A percentile compares a stretch with the other conserved stretches of the same genome.
These are phyloP conservation scores for Apocynum venetum DNA, from an alignment of 257 asterid genomes.

Conservation along the genomic window DNA sequence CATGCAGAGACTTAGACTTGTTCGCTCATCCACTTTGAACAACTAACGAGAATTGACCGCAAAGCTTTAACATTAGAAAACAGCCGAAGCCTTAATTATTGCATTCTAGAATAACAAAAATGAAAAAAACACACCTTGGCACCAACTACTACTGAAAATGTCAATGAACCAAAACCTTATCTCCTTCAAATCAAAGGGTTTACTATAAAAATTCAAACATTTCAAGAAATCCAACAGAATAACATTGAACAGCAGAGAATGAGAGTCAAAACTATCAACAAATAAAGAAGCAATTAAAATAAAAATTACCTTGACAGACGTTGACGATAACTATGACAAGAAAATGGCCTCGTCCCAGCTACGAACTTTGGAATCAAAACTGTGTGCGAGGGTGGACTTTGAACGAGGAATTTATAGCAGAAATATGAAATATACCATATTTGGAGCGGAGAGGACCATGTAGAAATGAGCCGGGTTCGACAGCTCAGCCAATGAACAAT, in stretches of 20 bases:
- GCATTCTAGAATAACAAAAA: background rate
- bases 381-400: background rate
- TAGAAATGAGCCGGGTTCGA: background rate
- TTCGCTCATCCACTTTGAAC: constrained; percentile 3
- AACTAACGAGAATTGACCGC: constrained; percentile 8
- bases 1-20: background rate
- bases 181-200: background rate
- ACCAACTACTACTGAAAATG: background rate
- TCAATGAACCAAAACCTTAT: background rate
- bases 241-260: background rate
- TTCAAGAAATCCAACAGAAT: background rate
- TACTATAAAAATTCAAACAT: background rate
- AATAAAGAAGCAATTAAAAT: background rate
- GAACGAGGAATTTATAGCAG: background rate
- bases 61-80: background rate
- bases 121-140: background rate
- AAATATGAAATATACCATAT: background rate
- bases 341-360: background rate
- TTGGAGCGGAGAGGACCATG: background rate
- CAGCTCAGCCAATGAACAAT: constrained; percentile 16
- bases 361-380: too few species aligned
- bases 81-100: background rate
- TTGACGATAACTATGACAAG: background rate
- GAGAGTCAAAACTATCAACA: background rate
- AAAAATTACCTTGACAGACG: background rate